Evolutionary conservation across 805 yeast species (phyloP).

Genomic region (Citeromyces nyonsensis): DNA sequence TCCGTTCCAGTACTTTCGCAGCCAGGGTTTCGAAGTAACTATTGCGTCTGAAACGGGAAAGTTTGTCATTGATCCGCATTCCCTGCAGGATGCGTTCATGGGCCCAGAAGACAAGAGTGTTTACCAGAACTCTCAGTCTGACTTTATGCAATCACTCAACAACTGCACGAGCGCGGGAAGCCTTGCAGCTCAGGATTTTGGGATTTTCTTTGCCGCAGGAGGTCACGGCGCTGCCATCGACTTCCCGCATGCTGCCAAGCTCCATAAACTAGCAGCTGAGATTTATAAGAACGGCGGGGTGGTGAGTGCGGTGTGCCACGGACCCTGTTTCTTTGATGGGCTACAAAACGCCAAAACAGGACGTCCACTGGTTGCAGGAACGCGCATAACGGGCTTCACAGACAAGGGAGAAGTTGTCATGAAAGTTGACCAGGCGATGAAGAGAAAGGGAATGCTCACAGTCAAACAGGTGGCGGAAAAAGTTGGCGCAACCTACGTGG

Average conservation of each 20-base stretch:
- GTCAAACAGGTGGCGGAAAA: slow-evolving; percentile 21
- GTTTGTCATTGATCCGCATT: slow-evolving; percentile 41
- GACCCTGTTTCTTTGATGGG: slow-evolving; percentile 39
- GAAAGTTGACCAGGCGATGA: slow-evolving; percentile 12
- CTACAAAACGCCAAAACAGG: slow-evolving; percentile 26
- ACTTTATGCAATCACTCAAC: slow-evolving; percentile 21
- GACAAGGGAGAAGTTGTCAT: slow-evolving; percentile 30
- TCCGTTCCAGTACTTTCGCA: slow-evolving; percentile 31
- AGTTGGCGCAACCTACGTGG: slow-evolving; percentile 24
- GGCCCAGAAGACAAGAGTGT: slow-evolving; percentile 25
- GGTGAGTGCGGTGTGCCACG: slow-evolving; percentile 54
- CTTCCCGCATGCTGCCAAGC: slow-evolving; percentile 31
- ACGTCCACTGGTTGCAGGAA: slow-evolving; percentile 29
- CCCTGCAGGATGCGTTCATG: slow-evolving; percentile 22
- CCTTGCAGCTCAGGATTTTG: slow-evolving; percentile 29
- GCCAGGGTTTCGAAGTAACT: slow-evolving; percentile 34
- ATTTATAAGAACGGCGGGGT: slow-evolving; percentile 38
- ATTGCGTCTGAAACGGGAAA: slow-evolving; percentile 45
- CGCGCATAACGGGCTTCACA: slow-evolving; percentile 45
- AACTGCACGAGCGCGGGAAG: slow-evolving; percentile 31
- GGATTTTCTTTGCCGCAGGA: slow-evolving; percentile 44
- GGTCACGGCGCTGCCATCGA: slow-evolving; percentile 53
- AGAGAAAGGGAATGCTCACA: slow-evolving; percentile 13
- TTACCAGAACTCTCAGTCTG: slow-evolving; percentile 21
- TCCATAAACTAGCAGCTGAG: slow-evolving; percentile 27